Conservation (phyloP, 495 filamentous ascomycete genomes). For the Apodospora peruviana region DNA sequence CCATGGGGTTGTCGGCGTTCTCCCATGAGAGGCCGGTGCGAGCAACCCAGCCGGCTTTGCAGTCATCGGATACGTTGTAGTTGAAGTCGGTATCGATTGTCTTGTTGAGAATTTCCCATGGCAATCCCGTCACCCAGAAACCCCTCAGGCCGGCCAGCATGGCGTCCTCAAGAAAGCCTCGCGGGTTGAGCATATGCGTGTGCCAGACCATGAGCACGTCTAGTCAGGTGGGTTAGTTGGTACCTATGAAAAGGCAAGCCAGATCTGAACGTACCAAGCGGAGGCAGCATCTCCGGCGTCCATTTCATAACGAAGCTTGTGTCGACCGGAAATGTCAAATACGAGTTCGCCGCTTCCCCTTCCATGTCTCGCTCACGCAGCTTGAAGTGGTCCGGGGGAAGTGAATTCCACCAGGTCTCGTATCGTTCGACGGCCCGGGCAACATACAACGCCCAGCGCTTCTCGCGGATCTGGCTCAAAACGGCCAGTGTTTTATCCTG, state of each 20-base stretch:
- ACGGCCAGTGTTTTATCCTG: conserved; percentile 23
- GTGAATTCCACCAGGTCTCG: conserved; percentile 59
- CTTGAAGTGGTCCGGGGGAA: conserved; percentile 22
- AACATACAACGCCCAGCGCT: conserved; percentile 75
- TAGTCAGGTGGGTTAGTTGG: conserved; percentile 21
- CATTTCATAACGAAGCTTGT: conserved; percentile 13
- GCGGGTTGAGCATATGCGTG: conserved; percentile 77
- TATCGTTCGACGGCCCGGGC: conserved; percentile 71
- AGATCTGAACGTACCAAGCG: conserved; percentile 28
- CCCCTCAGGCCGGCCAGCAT: conserved; percentile 53
- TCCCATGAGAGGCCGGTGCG: conserved; percentile 55
- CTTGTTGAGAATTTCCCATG: conserved; percentile 59
- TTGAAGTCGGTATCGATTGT: conserved; percentile 63
- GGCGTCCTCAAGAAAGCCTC: conserved; percentile 73
- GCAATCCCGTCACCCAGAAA: conserved; percentile 63
- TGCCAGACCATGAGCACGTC: conserved; percentile 93
- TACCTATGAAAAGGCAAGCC: not conserved
- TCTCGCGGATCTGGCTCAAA: conserved; percentile 59
- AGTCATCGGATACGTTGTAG: conserved; percentile 49
- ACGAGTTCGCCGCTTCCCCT: conserved; percentile 5
- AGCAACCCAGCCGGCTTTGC: conserved; percentile 41
- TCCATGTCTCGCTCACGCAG: conserved; percentile 31
- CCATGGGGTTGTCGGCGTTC: conserved; percentile 44
- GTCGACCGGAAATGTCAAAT: conserved; percentile 17
- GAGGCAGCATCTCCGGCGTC: conserved; percentile 30